phyloP scores from a whole-genome alignment of 2,329 filamentous ascomycete genomes.

The Zymoseptoria passerinii region DNA sequence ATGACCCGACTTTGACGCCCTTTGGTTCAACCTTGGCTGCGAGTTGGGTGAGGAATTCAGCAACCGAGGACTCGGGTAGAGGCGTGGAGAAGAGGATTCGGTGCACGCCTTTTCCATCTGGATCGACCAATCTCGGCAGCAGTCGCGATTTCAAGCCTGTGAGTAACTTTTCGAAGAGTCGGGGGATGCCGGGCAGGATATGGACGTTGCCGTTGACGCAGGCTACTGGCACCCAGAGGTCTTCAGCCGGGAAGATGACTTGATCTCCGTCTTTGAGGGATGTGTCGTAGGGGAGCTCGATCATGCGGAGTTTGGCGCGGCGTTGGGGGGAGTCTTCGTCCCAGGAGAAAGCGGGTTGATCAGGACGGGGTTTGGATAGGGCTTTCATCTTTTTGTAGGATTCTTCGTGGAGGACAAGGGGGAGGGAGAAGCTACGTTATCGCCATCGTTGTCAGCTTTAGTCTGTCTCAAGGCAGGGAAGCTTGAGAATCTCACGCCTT shows the following conservation, averaged over 20 bases:
- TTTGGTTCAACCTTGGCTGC: slow-evolving; percentile 62
- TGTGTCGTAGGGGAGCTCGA: slow-evolving; percentile 70
- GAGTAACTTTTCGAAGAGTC: slow-evolving; percentile 71
- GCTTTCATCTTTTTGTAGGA: slow-evolving; percentile 76
- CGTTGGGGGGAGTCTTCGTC: slow-evolving; percentile 69
- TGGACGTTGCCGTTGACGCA: slow-evolving; percentile 91
- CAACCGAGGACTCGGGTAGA: slow-evolving; percentile 75
- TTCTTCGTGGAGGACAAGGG: slow-evolving; percentile 66
- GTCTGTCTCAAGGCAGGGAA: neutral
- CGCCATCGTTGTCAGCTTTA: neutral
- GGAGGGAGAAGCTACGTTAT: slow-evolving; percentile 52
- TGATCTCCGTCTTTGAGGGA: slow-evolving; percentile 56
- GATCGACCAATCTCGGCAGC: slow-evolving; percentile 63
- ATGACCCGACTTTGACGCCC: slow-evolving; percentile 90
- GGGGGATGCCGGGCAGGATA: slow-evolving; percentile 83
- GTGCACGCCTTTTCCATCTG: slow-evolving; percentile 70
- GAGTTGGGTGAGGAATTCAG: slow-evolving; percentile 71
- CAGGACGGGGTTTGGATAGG: slow-evolving; percentile 64
- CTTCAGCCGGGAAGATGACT: slow-evolving; percentile 67
- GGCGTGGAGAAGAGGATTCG: slow-evolving; percentile 82
- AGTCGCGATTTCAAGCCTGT: slow-evolving; percentile 66
- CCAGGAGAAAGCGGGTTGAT: slow-evolving; percentile 69
- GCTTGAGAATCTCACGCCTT: slow-evolving; percentile 47
- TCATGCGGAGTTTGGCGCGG: slow-evolving; percentile 82
- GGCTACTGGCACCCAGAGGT: slow-evolving; percentile 82